phyloP scores from a whole-genome alignment of 1,139 yeast genomes.

The Suhomyces kunorum region DNA sequence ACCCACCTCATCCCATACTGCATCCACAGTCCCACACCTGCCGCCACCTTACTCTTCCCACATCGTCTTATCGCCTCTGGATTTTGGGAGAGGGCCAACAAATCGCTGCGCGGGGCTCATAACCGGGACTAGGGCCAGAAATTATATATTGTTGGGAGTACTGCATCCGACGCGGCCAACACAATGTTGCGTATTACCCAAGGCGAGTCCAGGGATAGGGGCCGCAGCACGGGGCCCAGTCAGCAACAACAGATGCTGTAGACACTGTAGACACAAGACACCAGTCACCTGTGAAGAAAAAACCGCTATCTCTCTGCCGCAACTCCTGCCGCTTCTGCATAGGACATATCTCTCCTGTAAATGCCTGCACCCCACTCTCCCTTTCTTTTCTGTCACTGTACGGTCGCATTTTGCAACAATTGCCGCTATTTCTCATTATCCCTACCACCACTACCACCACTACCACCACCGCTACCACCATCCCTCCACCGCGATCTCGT shows the following conservation, averaged over 20 bases:
- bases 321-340: too few species aligned
- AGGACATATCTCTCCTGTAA: too few species aligned
- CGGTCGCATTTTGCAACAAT: conserved; percentile 6
- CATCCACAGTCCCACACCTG: too few species aligned
- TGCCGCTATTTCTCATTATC: too few species aligned
- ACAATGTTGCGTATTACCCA: conserved; percentile 1
- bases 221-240: neutral
- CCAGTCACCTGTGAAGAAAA: too few species aligned
- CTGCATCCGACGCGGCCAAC: conserved; percentile 4
- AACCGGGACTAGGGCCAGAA: conserved; percentile 3
- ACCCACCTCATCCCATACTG: too few species aligned
- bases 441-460: neutral
- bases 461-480: neutral
- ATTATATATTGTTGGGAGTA: conserved; percentile 10
- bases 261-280: too few species aligned
- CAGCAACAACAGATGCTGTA: too few species aligned
- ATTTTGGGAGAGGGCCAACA: conserved; percentile 14
- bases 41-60: too few species aligned
- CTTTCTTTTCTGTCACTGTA: too few species aligned
- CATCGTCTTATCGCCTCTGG: too few species aligned
- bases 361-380: neutral
- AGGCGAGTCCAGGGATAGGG: neutral
- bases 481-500: neutral
- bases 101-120: conserved; percentile 6
- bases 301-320: too few species aligned